These are phyloP conservation scores for Cubamyces lactineus DNA, from an alignment of 768 basidiomycete species.

Conservation along the genomic window DNA sequence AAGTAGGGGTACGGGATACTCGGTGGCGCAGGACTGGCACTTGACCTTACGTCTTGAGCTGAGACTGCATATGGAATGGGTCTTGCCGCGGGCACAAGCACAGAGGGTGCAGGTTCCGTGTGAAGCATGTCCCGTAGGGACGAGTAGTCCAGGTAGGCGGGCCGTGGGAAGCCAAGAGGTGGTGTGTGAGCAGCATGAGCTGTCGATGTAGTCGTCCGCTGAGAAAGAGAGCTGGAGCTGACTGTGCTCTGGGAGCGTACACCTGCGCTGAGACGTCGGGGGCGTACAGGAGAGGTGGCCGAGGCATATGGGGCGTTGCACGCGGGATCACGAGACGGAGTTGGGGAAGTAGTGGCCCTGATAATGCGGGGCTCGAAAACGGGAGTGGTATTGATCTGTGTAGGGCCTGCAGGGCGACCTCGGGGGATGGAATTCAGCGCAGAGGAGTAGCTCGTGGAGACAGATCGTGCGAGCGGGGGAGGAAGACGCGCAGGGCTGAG, in stretches of 20 bases:
- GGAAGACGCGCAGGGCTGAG: conserved; percentile 4
- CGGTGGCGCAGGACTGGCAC: conserved; percentile 22
- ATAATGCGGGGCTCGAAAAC: conserved; percentile 61
- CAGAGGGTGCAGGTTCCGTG: conserved; percentile 49
- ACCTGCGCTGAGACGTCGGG: conserved; percentile 50
- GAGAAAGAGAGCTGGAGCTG: conserved; percentile 17
- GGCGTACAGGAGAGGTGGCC: conserved; percentile 47
- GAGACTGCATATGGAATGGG: conserved; percentile 7
- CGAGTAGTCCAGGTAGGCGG: conserved; percentile 77
- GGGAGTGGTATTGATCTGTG: conserved; percentile 15
- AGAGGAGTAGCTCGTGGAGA: conserved; percentile 29
- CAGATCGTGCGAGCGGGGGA: conserved; percentile 12
- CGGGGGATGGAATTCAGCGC: conserved; percentile 9
- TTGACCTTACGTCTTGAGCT: conserved; percentile 17
- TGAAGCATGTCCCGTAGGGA: conserved; percentile 71
- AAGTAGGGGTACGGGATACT: conserved; percentile 31
- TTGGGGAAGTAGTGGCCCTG: conserved; percentile 52
- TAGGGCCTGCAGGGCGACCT: conserved; percentile 19
- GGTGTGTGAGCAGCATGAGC: conserved; percentile 21
- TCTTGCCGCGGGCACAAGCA: conserved; percentile 30
- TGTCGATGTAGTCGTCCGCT: conserved; percentile 8
- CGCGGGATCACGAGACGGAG: conserved; percentile 30
- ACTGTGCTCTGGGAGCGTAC: conserved; percentile 23
- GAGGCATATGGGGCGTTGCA: conserved; percentile 33
- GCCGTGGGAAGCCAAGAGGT: conserved; percentile 56